Base-by-base conservation (phyloP, 1,139 yeast genomes). In the Nakaseomyces sp. region DNA sequence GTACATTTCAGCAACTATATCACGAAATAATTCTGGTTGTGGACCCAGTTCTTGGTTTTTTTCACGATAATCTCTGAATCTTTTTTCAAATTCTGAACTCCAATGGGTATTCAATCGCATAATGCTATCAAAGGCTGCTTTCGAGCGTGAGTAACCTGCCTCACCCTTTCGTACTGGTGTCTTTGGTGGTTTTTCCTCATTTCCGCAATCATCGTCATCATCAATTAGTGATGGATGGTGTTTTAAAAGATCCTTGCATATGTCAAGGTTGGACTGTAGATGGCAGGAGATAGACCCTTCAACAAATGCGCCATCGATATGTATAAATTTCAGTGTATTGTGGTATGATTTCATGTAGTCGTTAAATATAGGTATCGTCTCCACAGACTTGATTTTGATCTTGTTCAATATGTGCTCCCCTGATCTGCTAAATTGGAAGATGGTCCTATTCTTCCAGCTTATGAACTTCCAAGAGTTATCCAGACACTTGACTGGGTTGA, bases 391-490 rank as follows among this genome's bases (percentile, higher is more conserved):
- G 3, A 85, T 72, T 43, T 63, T 66, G 19, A 76, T 63, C 39
- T 70, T 67, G 33, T 73, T 63, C 42, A 76, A 70, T 42, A 63
- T 59, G 50, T 70, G 73, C 61, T 78, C 83, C 0, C 88, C 84
- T 13, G 17, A 16, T 35, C 18, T 35, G 49, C 69, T 74, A 0
- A 77, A 76, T 0, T 81, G 71, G 51, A 72, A 70, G 0, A 84
- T 59, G 47, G 63, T 56, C 25, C 79, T 79, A 50, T 78, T 78
- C 55, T 76, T 53, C 37, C 51, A 50, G 31, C 54, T 77, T 24
- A 83, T 66, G 4, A 74, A 60, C 1, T 83, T 62, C 45, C 78
- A 80, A 54, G 74, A 76, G 24, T 77, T 78, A 56, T 75, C 82
- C 41, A 80, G 54, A n/a, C 28, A 20, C 13, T 35, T 20, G n/a